These are phyloP conservation scores for Colletotrichum sp. DNA, from an alignment of 2,329 filamentous ascomycete genomes.

Conservation along the genomic window DNA sequence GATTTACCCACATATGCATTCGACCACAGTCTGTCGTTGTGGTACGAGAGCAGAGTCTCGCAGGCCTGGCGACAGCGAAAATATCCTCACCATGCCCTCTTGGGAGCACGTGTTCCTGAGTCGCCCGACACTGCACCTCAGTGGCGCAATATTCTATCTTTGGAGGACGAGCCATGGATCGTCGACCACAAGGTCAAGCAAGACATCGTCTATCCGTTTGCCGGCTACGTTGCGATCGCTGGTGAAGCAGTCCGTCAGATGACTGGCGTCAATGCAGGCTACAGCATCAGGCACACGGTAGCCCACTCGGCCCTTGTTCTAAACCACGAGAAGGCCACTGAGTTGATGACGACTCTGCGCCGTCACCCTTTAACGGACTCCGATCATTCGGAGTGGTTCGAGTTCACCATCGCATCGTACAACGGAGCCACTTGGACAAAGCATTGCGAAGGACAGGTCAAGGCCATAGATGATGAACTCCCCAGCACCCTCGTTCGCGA, in stretches of 20 bases:
- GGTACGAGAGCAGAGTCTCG: not conserved
- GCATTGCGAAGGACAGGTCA: not conserved
- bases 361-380: not conserved
- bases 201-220: not conserved
- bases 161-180: not conserved
- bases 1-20: not conserved
- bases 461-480: not conserved
- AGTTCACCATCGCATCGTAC: not conserved
- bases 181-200: not conserved
- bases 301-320: slow-evolving; percentile 1
- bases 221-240: not conserved
- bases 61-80: not conserved
- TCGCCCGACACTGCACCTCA: not conserved
- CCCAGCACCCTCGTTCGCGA: not conserved
- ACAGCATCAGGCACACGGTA: not conserved
- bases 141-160: not conserved
- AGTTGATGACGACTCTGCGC: not conserved
- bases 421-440: not conserved
- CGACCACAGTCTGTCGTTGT: not conserved
- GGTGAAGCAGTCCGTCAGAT: not conserved
- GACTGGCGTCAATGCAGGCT: not conserved
- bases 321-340: not conserved
- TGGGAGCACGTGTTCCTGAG: not conserved
- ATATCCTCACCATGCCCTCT: not conserved
- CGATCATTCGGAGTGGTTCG: not conserved